Evolutionary conservation across 805 yeast genomes (phyloP), one percentile per base, ranked within the genome.

Genomic region (Candida pseudofarinosa): DNA sequence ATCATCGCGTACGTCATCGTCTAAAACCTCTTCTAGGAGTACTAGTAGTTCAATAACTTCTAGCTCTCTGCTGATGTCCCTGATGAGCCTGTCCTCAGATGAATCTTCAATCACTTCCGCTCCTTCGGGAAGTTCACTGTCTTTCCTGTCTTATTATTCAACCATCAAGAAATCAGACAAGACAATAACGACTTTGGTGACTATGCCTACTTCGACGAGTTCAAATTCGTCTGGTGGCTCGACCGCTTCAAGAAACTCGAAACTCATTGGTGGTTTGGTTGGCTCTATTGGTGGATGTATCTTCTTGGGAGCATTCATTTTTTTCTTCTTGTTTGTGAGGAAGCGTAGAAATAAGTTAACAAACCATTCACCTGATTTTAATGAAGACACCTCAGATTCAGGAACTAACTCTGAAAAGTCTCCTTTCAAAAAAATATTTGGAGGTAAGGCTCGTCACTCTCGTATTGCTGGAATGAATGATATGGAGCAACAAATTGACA

Each of bases 261-360:
- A 63, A 46, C 54, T 70, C 34, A 67, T 70, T 17, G 76, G 76
- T 3, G 74, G 76, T 1, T 53, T 70, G 13, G 74, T 70, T n/a
- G 76, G 76, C 0, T 67, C 73, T 1, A 62, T 70, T 18, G 76
- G 74, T n/a, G 76, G 76, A 10, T 59, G 71, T 15, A 60, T 70
- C 19, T 56, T 68, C n/a, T 62, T 70, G 35, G 73, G 71, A 0
- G 54, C 58, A 2, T 46, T 67, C 15, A 72, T 68, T 8, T 57
- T 63, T 10, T 45, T 69, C 14, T 62, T 69, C 41, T 50, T 70
- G 32, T 62, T 65, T 45, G 53, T 67, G 50, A 67, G 59, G 45
- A 59, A 54, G 40, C 53, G 69, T 30, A 51, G 53, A 35, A 48
- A 50, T 13, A 40, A 55, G 18, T 47, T 66, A 30, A 64, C 67